phyloP scores from a whole-genome alignment of 768 basidiomycete genomes.

The Daedaleopsis nitida region DNA sequence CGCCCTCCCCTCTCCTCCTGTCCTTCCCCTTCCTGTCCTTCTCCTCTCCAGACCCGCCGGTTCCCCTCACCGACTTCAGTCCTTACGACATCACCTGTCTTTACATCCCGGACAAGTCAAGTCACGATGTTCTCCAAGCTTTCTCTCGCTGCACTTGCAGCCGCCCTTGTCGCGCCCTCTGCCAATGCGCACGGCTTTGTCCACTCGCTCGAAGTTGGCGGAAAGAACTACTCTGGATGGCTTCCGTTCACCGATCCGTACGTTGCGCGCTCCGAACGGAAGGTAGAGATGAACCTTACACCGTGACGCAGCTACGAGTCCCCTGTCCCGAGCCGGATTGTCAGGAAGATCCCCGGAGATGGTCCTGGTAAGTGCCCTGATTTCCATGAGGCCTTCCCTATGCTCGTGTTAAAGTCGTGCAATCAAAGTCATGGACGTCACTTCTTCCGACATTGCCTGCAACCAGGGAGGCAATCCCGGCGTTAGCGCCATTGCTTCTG shows the following conservation, averaged over 20 bases:
- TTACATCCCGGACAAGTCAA: slow-evolving; percentile 5
- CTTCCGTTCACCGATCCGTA: slow-evolving; percentile 32
- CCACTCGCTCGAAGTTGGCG: slow-evolving; percentile 18
- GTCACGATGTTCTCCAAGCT: slow-evolving; percentile 16
- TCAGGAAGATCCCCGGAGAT: slow-evolving; percentile 34
- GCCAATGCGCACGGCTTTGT: slow-evolving; percentile 29
- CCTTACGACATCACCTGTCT: slow-evolving; percentile 17
- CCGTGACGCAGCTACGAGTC: slow-evolving; percentile 20
- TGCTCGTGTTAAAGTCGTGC: not conserved
- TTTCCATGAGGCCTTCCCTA: not conserved
- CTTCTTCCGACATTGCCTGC: slow-evolving; percentile 45
- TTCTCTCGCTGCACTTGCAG: slow-evolving; percentile 9
- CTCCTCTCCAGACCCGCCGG: slow-evolving; percentile 8
- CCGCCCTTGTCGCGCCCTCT: slow-evolving; percentile 12
- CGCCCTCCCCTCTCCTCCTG: not conserved
- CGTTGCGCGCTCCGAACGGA: slow-evolving; percentile 1
- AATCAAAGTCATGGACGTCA: slow-evolving; percentile 24
- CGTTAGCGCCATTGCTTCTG: slow-evolving; percentile 39
- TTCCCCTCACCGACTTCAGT: slow-evolving; percentile 12
- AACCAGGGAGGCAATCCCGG: slow-evolving; percentile 39
- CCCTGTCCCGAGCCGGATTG: slow-evolving; percentile 29
- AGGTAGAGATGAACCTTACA: not conserved
- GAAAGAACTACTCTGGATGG: slow-evolving; percentile 29
- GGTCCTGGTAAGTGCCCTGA: slow-evolving; percentile 27
- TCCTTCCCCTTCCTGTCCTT: slow-evolving; percentile 10